Evolutionary conservation across 1,284 basidiomycete species (phyloP).

Genomic region (Microbotryum lychnidis-dioicae): DNA sequence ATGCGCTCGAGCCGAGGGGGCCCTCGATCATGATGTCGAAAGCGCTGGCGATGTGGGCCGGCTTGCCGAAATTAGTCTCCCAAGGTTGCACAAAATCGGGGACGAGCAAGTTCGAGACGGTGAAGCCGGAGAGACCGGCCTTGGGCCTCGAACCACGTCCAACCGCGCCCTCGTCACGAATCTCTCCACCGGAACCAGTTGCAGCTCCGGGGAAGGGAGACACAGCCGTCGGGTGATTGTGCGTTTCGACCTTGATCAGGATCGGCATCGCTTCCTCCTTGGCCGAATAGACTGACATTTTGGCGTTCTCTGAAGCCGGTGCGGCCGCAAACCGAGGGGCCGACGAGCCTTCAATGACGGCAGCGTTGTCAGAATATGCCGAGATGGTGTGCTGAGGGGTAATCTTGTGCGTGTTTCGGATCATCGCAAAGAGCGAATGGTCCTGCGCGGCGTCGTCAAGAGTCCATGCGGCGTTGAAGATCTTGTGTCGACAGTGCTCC

Average conservation of each 20-base stretch:
- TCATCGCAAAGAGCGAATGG: constrained; percentile 90
- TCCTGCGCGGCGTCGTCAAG: constrained; percentile 41
- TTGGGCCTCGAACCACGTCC: constrained; percentile 93
- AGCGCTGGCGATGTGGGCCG: constrained; percentile 82
- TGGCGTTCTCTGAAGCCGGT: constrained; percentile 17
- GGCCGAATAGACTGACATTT: constrained; percentile 48
- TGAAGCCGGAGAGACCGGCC: constrained; percentile 88
- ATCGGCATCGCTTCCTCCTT: constrained; percentile 71
- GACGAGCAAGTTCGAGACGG: constrained; percentile 87
- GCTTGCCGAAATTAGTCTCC: constrained; percentile 85
- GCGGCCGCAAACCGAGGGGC: constrained; percentile 70
- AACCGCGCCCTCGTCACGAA: constrained; percentile 93
- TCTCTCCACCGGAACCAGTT: constrained; percentile 96
- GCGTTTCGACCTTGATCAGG: constrained; percentile 96
- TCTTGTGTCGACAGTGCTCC: constrained; percentile 99
- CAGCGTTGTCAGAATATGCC: constrained; percentile 97
- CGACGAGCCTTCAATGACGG: constrained; percentile 75
- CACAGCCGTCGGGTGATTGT: constrained; percentile 98
- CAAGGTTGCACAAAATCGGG: constrained; percentile 80
- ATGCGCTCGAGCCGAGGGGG: constrained; percentile 86
- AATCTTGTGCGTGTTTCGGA: constrained; percentile 86
- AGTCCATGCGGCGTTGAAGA: constrained; percentile 97
- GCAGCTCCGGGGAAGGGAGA: constrained; percentile 97
- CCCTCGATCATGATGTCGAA: constrained; percentile 97
- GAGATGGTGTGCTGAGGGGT: constrained; percentile 74